A percentile compares a stretch with the other conserved stretches of the same genome.
These are phyloP conservation scores for Neckera pumila DNA, from an alignment of 225 moss, liverwort and hornwort genomes.

Conservation along the genomic window DNA sequence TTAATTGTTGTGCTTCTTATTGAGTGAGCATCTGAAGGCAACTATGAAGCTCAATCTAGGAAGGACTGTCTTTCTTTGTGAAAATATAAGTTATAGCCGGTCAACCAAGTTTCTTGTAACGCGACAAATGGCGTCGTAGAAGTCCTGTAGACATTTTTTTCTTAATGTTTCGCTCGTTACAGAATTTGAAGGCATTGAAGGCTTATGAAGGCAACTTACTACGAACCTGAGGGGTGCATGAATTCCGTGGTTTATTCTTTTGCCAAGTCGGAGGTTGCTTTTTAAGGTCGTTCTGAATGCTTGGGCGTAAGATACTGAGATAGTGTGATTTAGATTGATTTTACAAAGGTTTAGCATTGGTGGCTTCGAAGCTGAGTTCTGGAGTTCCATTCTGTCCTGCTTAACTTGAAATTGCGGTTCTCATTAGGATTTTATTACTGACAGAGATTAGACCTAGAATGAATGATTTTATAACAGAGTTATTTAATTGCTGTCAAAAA, in stretches of 20 bases:
- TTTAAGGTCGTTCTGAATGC: neutral
- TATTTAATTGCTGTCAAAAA: neutral
- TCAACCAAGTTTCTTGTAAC: neutral
- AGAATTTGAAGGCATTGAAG: neutral
- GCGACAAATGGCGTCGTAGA: neutral
- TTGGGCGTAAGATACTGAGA: neutral
- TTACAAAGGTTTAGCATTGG: neutral
- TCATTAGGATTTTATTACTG: neutral
- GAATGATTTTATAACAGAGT: neutral
- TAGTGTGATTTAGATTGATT: neutral
- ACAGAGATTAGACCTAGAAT: neutral
- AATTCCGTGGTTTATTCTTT: neutral
- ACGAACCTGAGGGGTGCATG: neutral
- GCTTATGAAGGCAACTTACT: neutral
- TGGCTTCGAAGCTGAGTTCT: neutral
- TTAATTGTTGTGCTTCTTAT: no score
- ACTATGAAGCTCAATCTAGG: neutral
- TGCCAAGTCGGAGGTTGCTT: neutral
- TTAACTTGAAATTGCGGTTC: neutral
- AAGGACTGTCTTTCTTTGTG: neutral
- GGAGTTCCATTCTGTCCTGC: neutral
- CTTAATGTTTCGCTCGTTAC: neutral
- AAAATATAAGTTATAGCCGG: neutral
- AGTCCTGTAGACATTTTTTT: neutral
- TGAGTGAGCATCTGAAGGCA: neutral